phyloP scores from a whole-genome alignment of 805 yeast species.

The Ogataea corticis region DNA sequence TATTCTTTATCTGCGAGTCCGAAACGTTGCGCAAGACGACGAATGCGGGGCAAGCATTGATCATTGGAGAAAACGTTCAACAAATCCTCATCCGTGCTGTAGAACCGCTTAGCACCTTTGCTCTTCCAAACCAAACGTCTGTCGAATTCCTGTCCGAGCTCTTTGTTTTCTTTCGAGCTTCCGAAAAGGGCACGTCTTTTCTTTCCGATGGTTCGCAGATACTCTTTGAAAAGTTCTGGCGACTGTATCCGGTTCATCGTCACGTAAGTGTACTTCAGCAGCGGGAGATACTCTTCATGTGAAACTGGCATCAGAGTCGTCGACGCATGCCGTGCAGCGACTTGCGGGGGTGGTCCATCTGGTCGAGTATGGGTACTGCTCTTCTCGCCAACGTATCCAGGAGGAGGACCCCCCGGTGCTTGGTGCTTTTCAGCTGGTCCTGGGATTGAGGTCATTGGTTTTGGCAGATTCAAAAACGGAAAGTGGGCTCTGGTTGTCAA shows the following conservation, averaged over 20 bases:
- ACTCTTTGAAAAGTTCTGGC: conserved; percentile 25
- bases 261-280: conserved; percentile 21
- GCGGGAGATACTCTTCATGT: conserved; percentile 17
- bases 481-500: too few relatives aligned
- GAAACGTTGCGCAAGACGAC: conserved; percentile 21
- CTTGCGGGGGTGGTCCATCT: conserved; percentile 2
- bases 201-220: conserved; percentile 22
- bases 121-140: conserved; percentile 12
- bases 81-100: conserved; percentile 21
- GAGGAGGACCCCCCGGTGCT: conserved; percentile 25
- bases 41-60: conserved; percentile 24
- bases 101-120: conserved; percentile 14
- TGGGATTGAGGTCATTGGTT: conserved; percentile 6
- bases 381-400: conserved; percentile 2
- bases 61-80: conserved; percentile 17
- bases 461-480: too few relatives aligned
- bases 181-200: conserved; percentile 22
- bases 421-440: conserved; percentile 12
- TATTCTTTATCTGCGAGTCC: conserved; percentile 20
- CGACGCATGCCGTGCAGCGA: neutral
- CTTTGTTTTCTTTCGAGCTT: conserved; percentile 21
- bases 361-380: neutral
- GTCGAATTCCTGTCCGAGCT: conserved; percentile 14
- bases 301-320: conserved; percentile 9
- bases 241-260: conserved; percentile 25